Evolutionary conservation across 75 land plant species (phyloP).

Genomic region (Pseudotsuga menziesii): DNA sequence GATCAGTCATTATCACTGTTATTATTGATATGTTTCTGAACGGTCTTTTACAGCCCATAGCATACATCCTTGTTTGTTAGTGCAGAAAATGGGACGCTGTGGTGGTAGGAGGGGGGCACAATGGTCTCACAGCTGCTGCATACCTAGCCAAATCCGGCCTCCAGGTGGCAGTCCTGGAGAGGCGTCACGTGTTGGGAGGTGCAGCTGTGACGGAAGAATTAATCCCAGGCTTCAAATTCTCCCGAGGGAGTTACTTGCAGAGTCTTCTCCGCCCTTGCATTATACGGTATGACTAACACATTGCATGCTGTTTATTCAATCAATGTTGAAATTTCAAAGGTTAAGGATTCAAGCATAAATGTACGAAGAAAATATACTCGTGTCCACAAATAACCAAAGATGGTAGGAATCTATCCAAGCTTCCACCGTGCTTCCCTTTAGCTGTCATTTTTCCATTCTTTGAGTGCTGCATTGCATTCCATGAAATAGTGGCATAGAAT

Average conservation of each 20-base stretch:
- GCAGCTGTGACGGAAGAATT: conserved; percentile 97
- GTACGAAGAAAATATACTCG: too few relatives aligned
- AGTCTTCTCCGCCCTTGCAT: conserved; percentile 89
- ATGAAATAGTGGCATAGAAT: too few relatives aligned
- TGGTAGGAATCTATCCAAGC: too few relatives aligned
- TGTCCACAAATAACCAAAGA: too few relatives aligned
- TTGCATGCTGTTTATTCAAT: too few relatives aligned
- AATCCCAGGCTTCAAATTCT: conserved; percentile 92
- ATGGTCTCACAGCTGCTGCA: conserved; percentile 93
- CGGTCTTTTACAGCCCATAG: background rate
- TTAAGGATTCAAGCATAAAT: too few relatives aligned
- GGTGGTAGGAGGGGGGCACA: conserved; percentile 93
- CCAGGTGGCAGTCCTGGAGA: conserved; percentile 83
- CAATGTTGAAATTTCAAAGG: too few relatives aligned
- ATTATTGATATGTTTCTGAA: background rate
- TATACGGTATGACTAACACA: conserved; percentile 41
- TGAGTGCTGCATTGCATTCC: too few relatives aligned
- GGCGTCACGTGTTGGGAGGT: conserved; percentile 86
- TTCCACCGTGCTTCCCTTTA: too few relatives aligned
- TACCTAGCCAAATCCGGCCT: conserved; percentile 81
- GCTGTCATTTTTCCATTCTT: too few relatives aligned
- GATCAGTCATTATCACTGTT: background rate
- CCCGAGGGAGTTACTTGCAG: conserved; percentile 92
- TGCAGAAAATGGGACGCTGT: conserved; percentile 84
- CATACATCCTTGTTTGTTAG: background rate